A percentile compares a stretch with the other conserved stretches of the same genome.
Conservation (phyloP, 108 stramenopile genomes). For the Nitzschia palea region DNA sequence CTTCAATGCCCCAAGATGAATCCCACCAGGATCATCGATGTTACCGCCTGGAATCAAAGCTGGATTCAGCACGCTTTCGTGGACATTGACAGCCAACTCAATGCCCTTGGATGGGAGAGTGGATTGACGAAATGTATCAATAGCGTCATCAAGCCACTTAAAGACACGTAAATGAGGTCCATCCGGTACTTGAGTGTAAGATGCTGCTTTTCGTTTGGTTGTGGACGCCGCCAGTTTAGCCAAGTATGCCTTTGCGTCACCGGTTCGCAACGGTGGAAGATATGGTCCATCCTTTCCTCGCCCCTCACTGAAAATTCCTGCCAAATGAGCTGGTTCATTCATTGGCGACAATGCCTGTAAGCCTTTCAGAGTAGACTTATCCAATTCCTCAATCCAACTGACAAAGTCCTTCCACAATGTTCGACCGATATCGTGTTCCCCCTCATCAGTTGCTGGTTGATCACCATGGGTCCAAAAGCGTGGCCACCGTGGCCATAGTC, state of each 20-base stretch:
- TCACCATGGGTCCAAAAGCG: slow-evolving; percentile 73
- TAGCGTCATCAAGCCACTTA: slow-evolving; percentile 65
- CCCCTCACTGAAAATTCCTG: slow-evolving; percentile 55
- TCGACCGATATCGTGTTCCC: slow-evolving; percentile 50
- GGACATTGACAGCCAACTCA: slow-evolving; percentile 69
- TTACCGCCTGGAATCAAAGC: slow-evolving; percentile 17
- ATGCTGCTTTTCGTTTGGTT: background rate
- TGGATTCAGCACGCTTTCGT: slow-evolving; percentile 54
- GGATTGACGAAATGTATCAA: slow-evolving; percentile 65
- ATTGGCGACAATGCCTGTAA: slow-evolving; percentile 67
- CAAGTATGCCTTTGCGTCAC: slow-evolving; percentile 47
- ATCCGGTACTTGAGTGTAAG: slow-evolving; percentile 43
- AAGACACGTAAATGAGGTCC: slow-evolving; percentile 75
- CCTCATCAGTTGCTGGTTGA: slow-evolving; percentile 30
- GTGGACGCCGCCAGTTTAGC: slow-evolving; percentile 25
- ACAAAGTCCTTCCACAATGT: slow-evolving; percentile 48
- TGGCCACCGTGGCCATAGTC: slow-evolving; percentile 68
- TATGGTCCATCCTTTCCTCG: slow-evolving; percentile 37
- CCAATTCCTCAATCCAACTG: slow-evolving; percentile 61
- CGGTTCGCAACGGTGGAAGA: slow-evolving; percentile 55
- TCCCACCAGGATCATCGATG: slow-evolving; percentile 24
- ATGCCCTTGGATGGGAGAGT: slow-evolving; percentile 55
- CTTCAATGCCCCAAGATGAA: slow-evolving; percentile 23
- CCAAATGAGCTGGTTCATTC: slow-evolving; percentile 84
- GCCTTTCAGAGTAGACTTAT: slow-evolving; percentile 63